phyloP scores from a whole-genome alignment of 2,329 filamentous ascomycete species.

The Scolecobasidium constrictum region DNA sequence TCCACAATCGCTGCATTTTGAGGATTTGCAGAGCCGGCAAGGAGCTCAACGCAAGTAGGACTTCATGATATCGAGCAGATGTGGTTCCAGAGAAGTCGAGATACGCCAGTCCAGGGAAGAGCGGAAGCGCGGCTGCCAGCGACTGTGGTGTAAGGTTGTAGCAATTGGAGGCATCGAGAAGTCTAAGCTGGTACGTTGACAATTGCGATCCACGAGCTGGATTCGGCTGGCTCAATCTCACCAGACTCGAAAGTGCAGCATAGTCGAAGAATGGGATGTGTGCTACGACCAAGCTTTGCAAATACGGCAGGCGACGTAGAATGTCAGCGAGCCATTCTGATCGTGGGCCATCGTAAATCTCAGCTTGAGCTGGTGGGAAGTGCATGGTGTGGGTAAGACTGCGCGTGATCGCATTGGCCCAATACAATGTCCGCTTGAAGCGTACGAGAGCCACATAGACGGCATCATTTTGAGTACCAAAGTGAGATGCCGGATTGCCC shows the following conservation, averaged over 20 bases:
- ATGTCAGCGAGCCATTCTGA: conserved; percentile 49
- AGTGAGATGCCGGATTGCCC: conserved; percentile 53
- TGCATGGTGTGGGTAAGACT: conserved; percentile 51
- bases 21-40: conserved; percentile 44
- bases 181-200: conserved; percentile 34
- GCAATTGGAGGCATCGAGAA: conserved; percentile 46
- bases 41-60: conserved; percentile 35
- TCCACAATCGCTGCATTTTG: conserved; percentile 42
- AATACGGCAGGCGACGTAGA: conserved; percentile 44
- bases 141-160: conserved; percentile 46
- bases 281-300: conserved; percentile 47
- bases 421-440: conserved; percentile 46
- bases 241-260: conserved; percentile 41
- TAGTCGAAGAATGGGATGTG: conserved; percentile 52
- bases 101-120: conserved; percentile 45
- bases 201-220: neutral
- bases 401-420: conserved; percentile 40
- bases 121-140: conserved; percentile 39
- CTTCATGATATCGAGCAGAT: conserved; percentile 35
- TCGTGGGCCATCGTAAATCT: conserved; percentile 49
- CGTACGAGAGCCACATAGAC: conserved; percentile 50
- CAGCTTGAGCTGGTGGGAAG: conserved; percentile 48
- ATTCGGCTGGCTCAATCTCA: conserved; percentile 19
- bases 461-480: conserved; percentile 47
- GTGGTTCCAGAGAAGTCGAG: conserved; percentile 46